Base-by-base conservation (phyloP, 139 green algal species). In the Picochlorum sp. region DNA sequence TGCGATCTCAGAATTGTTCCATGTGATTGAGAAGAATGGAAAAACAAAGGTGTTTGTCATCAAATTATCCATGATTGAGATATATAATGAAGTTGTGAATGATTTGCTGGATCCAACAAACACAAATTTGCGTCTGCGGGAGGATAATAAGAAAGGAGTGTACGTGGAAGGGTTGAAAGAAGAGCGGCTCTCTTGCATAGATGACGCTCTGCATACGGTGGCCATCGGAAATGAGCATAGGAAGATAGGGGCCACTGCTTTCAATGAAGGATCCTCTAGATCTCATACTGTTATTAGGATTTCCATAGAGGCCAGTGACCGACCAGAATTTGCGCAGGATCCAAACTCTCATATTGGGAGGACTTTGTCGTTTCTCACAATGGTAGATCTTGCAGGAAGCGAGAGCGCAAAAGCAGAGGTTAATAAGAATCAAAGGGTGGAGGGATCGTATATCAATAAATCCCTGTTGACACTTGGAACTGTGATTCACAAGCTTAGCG, bases 31-130 rank as follows among this genome's bases (percentile, higher is more conserved):
- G 37, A 57, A 74, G 16, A 20, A 52, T 30, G 73, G 31, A 3
- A 65, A 44, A 1, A 45, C 58, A 34, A 79, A 75, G 37, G 81
- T 85, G 45, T 91, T 84, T 69, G 64, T 78, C 47, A 72, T 96
- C 14, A 66, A 74, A 16, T 59, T 95, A n/a, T 85, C 75, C 23
- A 92, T 95, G 80, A 84, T 95, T 76, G 88, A 96, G 67, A 95
- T 96, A 20, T 95, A 95, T 79, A 94, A 94, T 57, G 87, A 96
- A 85, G 89, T 90, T n/a, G 68, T 97, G 15, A 97, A 97, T 66
- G 91, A 97, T 81, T 75, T 97, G 67, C 72, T 97, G 44, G 85
- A 97, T 64, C 83, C 86, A 3, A 37, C 57, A 6, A 68, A 76
- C 23, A 81, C 75, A 50, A 95, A 97, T 74, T 75, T 97, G 24